These are phyloP conservation scores for Blastomyces emzantsi DNA, from an alignment of 2,329 filamentous ascomycete species.

Conservation along the genomic window DNA sequence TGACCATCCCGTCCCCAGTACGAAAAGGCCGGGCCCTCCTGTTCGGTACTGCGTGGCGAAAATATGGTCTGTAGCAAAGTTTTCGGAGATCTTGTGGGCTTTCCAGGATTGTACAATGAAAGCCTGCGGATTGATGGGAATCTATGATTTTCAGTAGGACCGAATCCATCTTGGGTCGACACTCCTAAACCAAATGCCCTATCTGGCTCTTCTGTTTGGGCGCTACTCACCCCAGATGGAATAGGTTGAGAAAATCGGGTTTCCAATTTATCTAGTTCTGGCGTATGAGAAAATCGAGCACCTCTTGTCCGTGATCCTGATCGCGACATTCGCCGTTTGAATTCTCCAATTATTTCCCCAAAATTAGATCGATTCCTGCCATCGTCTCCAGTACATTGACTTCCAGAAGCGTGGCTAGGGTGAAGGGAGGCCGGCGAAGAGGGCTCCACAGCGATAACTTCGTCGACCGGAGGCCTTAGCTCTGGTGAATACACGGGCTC, in stretches of 20 bases:
- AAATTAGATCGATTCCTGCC: background rate
- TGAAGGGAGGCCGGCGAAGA: background rate
- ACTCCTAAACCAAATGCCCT: background rate
- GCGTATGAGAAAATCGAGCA: constrained; percentile 24
- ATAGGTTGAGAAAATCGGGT: background rate
- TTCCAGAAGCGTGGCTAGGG: constrained; percentile 3
- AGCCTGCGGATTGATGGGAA: constrained; percentile 31
- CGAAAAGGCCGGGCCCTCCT: constrained; percentile 17
- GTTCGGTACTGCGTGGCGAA: constrained; percentile 28
- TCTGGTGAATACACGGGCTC: background rate
- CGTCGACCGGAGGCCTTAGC: background rate
- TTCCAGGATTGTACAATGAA: constrained; percentile 24
- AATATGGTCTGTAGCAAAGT: constrained; percentile 9
- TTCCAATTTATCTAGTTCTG: constrained; percentile 1
- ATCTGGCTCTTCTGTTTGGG: background rate
- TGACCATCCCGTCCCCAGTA: constrained; percentile 17
- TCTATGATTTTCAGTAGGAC: constrained; percentile 21
- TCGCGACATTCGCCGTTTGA: constrained; percentile 8
- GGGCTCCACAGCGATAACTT: background rate
- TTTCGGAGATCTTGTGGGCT: background rate
- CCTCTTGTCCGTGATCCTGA: constrained; percentile 22
- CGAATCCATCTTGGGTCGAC: background rate
- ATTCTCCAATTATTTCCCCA: constrained; percentile 8
- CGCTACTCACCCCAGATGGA: background rate
- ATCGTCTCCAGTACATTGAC: background rate